Evolutionary conservation across 2,329 filamentous ascomycete species (phyloP).

Genomic region (Ciborinia camelliae): DNA sequence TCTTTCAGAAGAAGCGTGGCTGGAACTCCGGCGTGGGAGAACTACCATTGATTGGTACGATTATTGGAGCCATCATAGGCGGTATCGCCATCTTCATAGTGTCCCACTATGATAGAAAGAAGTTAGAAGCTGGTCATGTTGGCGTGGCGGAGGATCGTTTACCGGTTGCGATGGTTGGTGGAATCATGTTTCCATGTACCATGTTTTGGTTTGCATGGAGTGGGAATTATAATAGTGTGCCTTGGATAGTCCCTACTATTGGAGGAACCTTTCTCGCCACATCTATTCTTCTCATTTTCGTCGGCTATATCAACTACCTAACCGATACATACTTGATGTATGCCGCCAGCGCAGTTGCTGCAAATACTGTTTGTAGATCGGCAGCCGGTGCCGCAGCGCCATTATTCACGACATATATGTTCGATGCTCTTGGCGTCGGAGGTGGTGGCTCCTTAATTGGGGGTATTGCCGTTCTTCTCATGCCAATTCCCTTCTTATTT

Average conservation of each 20-base stretch:
- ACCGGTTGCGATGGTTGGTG: constrained; percentile 53
- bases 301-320: constrained; percentile 55
- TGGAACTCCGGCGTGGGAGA: constrained; percentile 52
- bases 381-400: constrained; percentile 63
- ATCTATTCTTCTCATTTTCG: constrained; percentile 47
- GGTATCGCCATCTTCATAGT: constrained; percentile 46
- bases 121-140: constrained; percentile 32
- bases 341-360: constrained; percentile 53
- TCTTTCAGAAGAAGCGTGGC: constrained; percentile 40
- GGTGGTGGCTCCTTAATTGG: constrained; percentile 49
- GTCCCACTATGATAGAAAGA: constrained; percentile 39
- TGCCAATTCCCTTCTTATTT: constrained; percentile 35
- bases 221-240: constrained; percentile 45
- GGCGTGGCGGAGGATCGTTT: constrained; percentile 47
- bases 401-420: constrained; percentile 52
- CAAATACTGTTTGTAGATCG: constrained; percentile 59
- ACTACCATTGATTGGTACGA: constrained; percentile 65
- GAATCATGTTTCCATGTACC: constrained; percentile 49
- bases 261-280: constrained; percentile 44
- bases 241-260: constrained; percentile 47
- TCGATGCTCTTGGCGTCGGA: constrained; percentile 45
- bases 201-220: constrained; percentile 53
- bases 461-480: constrained; percentile 47
- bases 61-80: constrained; percentile 43
- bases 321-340: constrained; percentile 43